Percentiles rank a stretch among this genome's conserved stretches.
Evolutionary conservation across 352 stramenopile genomes (phyloP).

Genomic region (Detonula confervacea): DNA sequence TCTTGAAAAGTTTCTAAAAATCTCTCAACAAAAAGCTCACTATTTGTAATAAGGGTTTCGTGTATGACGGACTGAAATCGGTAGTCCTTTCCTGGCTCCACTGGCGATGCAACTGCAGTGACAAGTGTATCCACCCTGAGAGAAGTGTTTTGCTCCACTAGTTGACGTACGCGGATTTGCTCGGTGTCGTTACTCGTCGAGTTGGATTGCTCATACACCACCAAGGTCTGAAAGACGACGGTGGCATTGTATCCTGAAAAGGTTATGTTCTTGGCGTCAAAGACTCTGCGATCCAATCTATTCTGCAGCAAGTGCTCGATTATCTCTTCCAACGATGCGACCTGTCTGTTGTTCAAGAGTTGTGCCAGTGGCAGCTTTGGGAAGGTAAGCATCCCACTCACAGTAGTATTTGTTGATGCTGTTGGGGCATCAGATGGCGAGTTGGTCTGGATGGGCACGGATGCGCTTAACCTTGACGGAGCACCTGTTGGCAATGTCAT

Average conservation of each 20-base stretch:
- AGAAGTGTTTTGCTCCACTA: not conserved
- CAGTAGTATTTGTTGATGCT: not conserved
- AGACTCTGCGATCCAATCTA: not conserved
- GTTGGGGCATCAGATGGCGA: not conserved
- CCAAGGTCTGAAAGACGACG: not conserved
- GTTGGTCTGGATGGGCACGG: not conserved
- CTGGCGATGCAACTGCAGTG: not conserved
- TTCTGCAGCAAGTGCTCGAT: not conserved
- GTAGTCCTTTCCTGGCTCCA: not conserved
- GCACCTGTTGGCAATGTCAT: not conserved
- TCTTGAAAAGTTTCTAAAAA: conserved; percentile 7
- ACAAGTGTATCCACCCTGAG: not conserved
- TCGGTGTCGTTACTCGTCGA: not conserved
- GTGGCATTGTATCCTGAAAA: conserved; percentile 5
- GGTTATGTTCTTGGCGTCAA: too few species aligned
- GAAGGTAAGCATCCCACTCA: conserved; percentile 12
- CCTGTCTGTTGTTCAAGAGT: not conserved
- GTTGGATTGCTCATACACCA: not conserved
- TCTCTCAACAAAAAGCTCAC: not conserved
- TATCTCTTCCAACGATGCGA: not conserved
- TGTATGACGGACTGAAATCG: conserved; percentile 12
- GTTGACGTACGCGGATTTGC: not conserved
- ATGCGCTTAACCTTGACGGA: not conserved
- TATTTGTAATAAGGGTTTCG: conserved; percentile 1
- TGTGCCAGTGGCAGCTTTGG: not conserved